phyloP scores from a whole-genome alignment of 2,329 filamentous ascomycete genomes.

The Gremmenia infestans region DNA sequence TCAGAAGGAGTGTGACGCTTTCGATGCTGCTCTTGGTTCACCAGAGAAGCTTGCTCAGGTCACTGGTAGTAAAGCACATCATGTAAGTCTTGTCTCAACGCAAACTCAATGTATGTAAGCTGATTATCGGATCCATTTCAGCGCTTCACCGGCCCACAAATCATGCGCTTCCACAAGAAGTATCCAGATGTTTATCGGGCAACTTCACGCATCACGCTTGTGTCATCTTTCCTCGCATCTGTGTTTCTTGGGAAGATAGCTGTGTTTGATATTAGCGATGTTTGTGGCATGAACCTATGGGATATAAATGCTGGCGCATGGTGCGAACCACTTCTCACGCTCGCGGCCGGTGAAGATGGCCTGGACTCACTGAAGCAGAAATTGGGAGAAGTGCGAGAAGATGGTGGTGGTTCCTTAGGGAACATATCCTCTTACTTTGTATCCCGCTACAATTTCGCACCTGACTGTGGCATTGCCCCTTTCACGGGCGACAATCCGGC shows the following conservation, averaged over 20 bases:
- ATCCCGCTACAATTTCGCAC: slow-evolving; percentile 68
- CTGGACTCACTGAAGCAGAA: slow-evolving; percentile 66
- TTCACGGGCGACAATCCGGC: slow-evolving; percentile 96
- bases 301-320: slow-evolving; percentile 73
- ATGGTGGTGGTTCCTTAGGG: slow-evolving; percentile 77
- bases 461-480: slow-evolving; percentile 71
- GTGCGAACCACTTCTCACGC: slow-evolving; percentile 68
- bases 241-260: slow-evolving; percentile 81
- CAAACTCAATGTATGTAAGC: not conserved
- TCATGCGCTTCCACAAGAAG: slow-evolving; percentile 77
- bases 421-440: slow-evolving; percentile 74
- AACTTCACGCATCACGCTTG: slow-evolving; percentile 82
- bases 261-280: slow-evolving; percentile 89
- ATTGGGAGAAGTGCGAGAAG: slow-evolving; percentile 72
- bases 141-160: slow-evolving; percentile 97
- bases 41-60: slow-evolving; percentile 65
- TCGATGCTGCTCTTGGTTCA: slow-evolving; percentile 67
- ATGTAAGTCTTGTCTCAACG: slow-evolving; percentile 52
- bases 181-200: slow-evolving; percentile 75
- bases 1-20: slow-evolving; percentile 83
- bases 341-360: slow-evolving; percentile 59
- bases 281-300: slow-evolving; percentile 96
- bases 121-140: slow-evolving; percentile 32
- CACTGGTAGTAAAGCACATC: slow-evolving; percentile 91
- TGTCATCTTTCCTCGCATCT: slow-evolving; percentile 92